These are phyloP conservation scores for Tetracladium setigerum DNA, from an alignment of 495 filamentous ascomycete species.

Conservation along the genomic window DNA sequence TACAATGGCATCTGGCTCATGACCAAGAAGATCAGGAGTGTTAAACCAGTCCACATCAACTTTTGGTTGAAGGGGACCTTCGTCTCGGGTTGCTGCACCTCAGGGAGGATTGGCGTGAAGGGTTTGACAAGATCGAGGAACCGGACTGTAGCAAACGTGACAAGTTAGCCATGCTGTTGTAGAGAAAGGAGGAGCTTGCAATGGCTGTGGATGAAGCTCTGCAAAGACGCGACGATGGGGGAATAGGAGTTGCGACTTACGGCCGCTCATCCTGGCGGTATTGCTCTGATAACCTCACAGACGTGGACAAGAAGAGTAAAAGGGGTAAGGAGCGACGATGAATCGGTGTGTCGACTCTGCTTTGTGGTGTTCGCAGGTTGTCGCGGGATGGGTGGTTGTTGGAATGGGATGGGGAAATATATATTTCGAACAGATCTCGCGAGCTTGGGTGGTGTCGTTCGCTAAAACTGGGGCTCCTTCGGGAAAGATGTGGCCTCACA, in stretches of 20 bases:
- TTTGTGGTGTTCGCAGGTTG: slow-evolving; percentile 17
- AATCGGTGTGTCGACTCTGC: slow-evolving; percentile 15
- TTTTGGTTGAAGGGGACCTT: slow-evolving; percentile 98
- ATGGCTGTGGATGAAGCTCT: slow-evolving; percentile 10
- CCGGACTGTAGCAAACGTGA: slow-evolving; percentile 57
- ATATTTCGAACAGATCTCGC: slow-evolving; percentile 19
- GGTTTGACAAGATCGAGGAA: slow-evolving; percentile 99
- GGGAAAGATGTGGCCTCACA: slow-evolving; percentile 14
- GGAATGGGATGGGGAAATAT: slow-evolving; percentile 7
- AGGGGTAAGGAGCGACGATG: slow-evolving; percentile 18
- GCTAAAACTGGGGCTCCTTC: slow-evolving; percentile 13
- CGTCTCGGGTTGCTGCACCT: slow-evolving; percentile 94
- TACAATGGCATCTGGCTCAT: slow-evolving; percentile 99
- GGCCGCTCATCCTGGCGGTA: slow-evolving; percentile 48
- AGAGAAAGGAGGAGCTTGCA: background rate
- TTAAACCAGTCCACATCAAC: slow-evolving; percentile 99
- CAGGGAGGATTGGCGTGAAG: slow-evolving; percentile 96
- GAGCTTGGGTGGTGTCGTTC: slow-evolving; percentile 4
- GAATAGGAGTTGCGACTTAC: slow-evolving; percentile 31
- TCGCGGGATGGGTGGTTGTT: slow-evolving; percentile 14
- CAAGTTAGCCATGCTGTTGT: slow-evolving; percentile 18
- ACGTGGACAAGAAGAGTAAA: slow-evolving; percentile 20
- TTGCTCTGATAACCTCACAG: slow-evolving; percentile 23
- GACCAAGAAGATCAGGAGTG: slow-evolving; percentile 95
- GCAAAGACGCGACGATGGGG: background rate